phyloP scores from a whole-genome alignment of 164 flowering plant genomes.

The Tinospora cordifolia region DNA sequence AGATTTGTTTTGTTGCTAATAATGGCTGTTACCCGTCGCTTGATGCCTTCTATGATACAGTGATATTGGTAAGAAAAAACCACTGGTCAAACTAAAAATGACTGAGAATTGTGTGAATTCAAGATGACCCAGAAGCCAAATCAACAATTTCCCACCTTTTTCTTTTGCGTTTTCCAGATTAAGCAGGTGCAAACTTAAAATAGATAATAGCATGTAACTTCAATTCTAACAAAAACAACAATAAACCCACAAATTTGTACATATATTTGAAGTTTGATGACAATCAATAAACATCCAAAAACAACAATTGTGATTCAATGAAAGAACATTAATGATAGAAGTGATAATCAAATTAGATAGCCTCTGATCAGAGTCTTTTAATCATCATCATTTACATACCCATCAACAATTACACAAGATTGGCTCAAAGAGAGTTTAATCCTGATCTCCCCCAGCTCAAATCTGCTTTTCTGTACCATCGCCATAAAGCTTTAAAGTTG shows the following conservation, averaged over 20 bases:
- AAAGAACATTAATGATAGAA: background rate
- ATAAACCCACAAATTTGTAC: too few relatives aligned
- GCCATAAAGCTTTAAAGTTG: background rate
- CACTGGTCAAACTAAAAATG: background rate
- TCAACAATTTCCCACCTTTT: too few relatives aligned
- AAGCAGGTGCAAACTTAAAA: too few relatives aligned
- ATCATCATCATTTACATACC: slow-evolving; percentile 1
- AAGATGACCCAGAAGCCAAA: too few relatives aligned
- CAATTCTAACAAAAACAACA: background rate
- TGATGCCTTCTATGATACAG: too few relatives aligned
- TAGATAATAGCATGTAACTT: background rate
- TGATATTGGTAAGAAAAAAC: background rate
- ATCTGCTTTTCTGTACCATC: background rate
- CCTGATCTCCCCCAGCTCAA: background rate
- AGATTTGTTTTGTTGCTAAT: too few relatives aligned
- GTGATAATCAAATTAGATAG: background rate
- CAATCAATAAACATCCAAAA: background rate
- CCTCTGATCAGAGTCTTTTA: slow-evolving; percentile 1
- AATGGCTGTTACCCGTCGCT: too few relatives aligned
- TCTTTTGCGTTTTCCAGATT: too few relatives aligned
- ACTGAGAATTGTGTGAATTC: background rate
- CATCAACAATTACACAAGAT: slow-evolving; percentile 2
- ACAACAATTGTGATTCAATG: background rate
- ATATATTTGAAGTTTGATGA: background rate
- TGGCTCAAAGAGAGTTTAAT: background rate